Conservation (phyloP, 1,284 basidiomycete genomes). For the Apiotrichum laibachii region DNA sequence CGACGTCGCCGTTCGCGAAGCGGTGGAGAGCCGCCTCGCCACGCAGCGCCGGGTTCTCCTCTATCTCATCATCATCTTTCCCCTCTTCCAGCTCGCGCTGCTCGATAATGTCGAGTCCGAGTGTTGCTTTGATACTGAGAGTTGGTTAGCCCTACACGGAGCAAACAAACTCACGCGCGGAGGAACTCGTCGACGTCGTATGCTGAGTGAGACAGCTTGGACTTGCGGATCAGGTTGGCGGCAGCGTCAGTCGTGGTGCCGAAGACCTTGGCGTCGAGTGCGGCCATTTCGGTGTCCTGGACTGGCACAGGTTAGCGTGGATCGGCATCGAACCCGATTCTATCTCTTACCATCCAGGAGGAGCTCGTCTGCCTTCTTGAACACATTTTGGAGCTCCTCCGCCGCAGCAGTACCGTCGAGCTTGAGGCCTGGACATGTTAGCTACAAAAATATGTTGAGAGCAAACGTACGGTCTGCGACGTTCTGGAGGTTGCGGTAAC, state of each 20-base stretch:
- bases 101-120: slow-evolving; percentile 35
- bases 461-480: slow-evolving; percentile 35
- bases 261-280: slow-evolving; percentile 40
- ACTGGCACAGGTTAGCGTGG: slow-evolving; percentile 21
- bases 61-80: slow-evolving; percentile 32
- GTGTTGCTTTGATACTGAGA: slow-evolving; percentile 30
- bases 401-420: not conserved
- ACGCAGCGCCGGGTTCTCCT: slow-evolving; percentile 12
- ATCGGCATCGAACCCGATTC: slow-evolving; percentile 5
- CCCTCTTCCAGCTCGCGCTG: slow-evolving; percentile 31
- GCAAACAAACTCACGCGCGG: not conserved
- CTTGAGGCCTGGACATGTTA: not conserved
- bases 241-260: slow-evolving; percentile 33
- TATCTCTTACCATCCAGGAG: slow-evolving; percentile 33
- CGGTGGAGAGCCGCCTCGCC: not conserved
- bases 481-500: slow-evolving; percentile 32
- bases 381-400: not conserved
- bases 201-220: slow-evolving; percentile 48
- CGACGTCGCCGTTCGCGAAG: slow-evolving; percentile 12
- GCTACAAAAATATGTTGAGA: not conserved
- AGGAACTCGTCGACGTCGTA: slow-evolving; percentile 55
- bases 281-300: slow-evolving; percentile 33
- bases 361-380: slow-evolving; percentile 20
- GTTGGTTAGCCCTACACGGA: not conserved
- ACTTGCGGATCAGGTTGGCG: slow-evolving; percentile 37